Evolutionary conservation across 371 early-diverging fungal genomes (phyloP).

Genomic region (Dichotomocladium elegans): DNA sequence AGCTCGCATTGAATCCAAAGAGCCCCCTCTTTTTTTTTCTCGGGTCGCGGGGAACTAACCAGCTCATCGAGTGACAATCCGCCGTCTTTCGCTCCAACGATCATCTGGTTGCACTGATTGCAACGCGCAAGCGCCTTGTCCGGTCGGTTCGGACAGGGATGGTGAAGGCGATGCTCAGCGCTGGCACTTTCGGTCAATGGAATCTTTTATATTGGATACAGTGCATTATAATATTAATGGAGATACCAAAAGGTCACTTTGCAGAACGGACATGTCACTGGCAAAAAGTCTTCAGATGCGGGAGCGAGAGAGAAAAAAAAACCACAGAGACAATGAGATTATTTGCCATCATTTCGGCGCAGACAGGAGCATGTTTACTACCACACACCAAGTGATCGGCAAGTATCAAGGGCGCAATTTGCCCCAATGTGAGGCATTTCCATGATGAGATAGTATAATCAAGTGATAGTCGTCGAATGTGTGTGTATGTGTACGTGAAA

Average conservation of each 20-base stretch:
- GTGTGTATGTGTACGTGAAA: too few relatives aligned
- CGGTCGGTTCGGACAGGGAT: neutral
- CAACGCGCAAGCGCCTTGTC: neutral
- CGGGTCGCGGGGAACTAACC: too few relatives aligned
- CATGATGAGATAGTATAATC: neutral
- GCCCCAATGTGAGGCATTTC: conserved; percentile 4
- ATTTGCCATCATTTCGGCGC: neutral
- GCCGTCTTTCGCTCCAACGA: neutral
- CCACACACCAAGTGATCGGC: neutral
- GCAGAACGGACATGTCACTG: conserved; percentile 3
- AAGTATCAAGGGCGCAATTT: conserved; percentile 1
- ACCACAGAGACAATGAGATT: neutral
- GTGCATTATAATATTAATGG: neutral
- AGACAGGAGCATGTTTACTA: neutral
- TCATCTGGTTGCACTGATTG: neutral
- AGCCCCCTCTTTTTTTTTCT: too few relatives aligned
- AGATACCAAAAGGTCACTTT: conserved; percentile 6
- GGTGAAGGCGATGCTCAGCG: neutral
- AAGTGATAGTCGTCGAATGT: too few relatives aligned
- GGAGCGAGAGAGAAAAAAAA: too few relatives aligned
- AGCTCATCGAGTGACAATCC: neutral
- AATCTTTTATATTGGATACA: neutral
- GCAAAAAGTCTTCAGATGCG: conserved; percentile 8
- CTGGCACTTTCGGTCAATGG: neutral
- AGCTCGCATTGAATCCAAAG: too few relatives aligned